These are phyloP conservation scores for Penstemon eatonii DNA, from an alignment of 257 asterid genomes.

Conservation along the genomic window DNA sequence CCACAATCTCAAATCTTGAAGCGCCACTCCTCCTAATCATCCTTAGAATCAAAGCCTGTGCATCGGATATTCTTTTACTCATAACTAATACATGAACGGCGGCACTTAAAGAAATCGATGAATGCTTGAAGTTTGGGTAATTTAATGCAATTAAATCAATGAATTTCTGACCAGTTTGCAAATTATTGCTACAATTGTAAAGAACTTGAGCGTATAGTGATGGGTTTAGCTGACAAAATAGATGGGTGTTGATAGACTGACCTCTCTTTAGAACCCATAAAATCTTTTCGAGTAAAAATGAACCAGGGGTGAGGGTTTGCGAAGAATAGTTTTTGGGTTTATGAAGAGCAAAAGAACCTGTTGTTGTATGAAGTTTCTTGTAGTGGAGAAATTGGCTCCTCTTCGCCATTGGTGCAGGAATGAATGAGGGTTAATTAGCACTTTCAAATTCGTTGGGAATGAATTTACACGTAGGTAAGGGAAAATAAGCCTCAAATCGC, in stretches of 20 bases:
- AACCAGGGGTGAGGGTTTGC: slow-evolving; percentile 34
- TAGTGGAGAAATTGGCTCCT: slow-evolving; percentile 23
- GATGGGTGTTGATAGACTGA: slow-evolving; percentile 39
- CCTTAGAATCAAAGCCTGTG: slow-evolving; percentile 68
- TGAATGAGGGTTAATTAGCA: too few species aligned
- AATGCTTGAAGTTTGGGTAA: slow-evolving; percentile 65
- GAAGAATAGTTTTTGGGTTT: slow-evolving; percentile 7
- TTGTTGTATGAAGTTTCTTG: slow-evolving; percentile 20
- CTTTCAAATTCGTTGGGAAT: too few species aligned
- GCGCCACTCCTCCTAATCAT: slow-evolving; percentile 72
- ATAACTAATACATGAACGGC: slow-evolving; percentile 56
- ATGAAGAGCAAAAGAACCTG: slow-evolving; percentile 21
- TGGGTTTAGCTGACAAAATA: slow-evolving; percentile 49
- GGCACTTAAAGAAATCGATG: slow-evolving; percentile 55
- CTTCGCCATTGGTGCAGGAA: slow-evolving; percentile 33
- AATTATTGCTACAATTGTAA: slow-evolving; percentile 47
- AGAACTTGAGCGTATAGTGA: slow-evolving; percentile 50
- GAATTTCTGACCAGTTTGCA: slow-evolving; percentile 46
- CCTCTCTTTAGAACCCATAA: slow-evolving; percentile 61
- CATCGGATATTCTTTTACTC: slow-evolving; percentile 58
- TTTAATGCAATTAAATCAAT: slow-evolving; percentile 46
- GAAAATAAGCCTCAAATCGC: too few species aligned
- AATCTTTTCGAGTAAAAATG: slow-evolving; percentile 57
- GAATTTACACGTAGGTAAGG: too few species aligned
- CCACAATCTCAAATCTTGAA: slow-evolving; percentile 56